Percentiles rank a stretch among this genome's conserved stretches.
Evolutionary conservation across 2,329 filamentous ascomycete species (phyloP).

Genomic region (Penicillium paneum): DNA sequence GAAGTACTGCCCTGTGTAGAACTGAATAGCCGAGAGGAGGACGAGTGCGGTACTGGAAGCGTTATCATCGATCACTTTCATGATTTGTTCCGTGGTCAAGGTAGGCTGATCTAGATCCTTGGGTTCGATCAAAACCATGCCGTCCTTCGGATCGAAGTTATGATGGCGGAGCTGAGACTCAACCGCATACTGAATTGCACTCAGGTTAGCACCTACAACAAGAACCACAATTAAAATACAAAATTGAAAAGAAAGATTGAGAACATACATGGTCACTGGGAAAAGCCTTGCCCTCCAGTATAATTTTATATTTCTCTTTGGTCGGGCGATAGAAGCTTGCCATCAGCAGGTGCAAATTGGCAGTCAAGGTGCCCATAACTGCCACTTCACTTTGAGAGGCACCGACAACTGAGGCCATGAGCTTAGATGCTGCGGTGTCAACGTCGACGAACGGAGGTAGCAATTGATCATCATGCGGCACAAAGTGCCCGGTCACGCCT

Average conservation of each 20-base stretch:
- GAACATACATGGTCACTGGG: conserved; percentile 72
- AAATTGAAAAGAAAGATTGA: too few relatives aligned
- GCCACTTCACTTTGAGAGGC: conserved; percentile 71
- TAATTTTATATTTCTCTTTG: conserved; percentile 67
- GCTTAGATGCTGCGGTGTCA: conserved; percentile 67
- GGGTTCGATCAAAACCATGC: conserved; percentile 72
- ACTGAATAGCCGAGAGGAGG: conserved; percentile 83
- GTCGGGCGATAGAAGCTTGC: conserved; percentile 77
- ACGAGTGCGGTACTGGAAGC: conserved; percentile 70
- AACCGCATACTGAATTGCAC: conserved; percentile 64
- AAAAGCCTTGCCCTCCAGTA: conserved; percentile 87
- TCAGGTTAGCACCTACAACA: conserved; percentile 6
- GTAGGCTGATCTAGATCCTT: conserved; percentile 52
- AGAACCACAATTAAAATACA: neutral
- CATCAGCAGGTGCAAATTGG: conserved; percentile 78
- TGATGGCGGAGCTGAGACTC: conserved; percentile 76
- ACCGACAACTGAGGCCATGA: conserved; percentile 72
- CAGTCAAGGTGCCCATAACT: conserved; percentile 83
- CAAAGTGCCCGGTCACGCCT: conserved; percentile 82
- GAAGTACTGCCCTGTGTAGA: conserved; percentile 85
- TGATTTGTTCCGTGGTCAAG: conserved; percentile 67
- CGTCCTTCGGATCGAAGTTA: conserved; percentile 61
- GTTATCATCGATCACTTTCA: conserved; percentile 70
- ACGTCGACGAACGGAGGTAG: conserved; percentile 73
- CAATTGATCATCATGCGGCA: conserved; percentile 62